These are phyloP conservation scores for Apiotrichum siamense DNA, from an alignment of 1,284 basidiomycete species.

Conservation along the genomic window DNA sequence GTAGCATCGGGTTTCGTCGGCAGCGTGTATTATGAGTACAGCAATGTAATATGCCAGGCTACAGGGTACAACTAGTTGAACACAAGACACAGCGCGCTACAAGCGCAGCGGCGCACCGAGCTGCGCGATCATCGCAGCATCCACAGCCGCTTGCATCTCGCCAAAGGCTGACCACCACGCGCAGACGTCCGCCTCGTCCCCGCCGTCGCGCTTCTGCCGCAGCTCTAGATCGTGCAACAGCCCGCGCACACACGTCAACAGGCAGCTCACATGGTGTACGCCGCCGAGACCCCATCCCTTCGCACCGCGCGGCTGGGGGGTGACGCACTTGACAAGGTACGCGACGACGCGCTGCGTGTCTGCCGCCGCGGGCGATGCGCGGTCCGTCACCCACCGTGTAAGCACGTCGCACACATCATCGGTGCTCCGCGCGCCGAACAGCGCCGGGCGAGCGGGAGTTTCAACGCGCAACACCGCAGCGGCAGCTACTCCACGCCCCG, in stretches of 20 bases:
- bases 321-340: slow-evolving; percentile 62
- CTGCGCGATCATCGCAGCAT: slow-evolving; percentile 55
- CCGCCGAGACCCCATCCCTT: slow-evolving; percentile 60
- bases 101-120: slow-evolving; percentile 57
- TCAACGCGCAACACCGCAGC: slow-evolving; percentile 43
- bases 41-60: too few relatives aligned
- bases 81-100: slow-evolving; percentile 5
- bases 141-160: slow-evolving; percentile 59
- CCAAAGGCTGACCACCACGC: slow-evolving; percentile 69
- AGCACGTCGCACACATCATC: slow-evolving; percentile 64
- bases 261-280: slow-evolving; percentile 59
- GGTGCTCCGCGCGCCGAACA: slow-evolving; percentile 59
- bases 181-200: slow-evolving; percentile 37
- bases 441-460: slow-evolving; percentile 47
- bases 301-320: too few relatives aligned
- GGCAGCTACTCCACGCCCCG: too few relatives aligned
- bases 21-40: too few relatives aligned
- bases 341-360: slow-evolving; percentile 66
- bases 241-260: slow-evolving; percentile 67
- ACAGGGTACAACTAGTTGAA: too few relatives aligned
- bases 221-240: slow-evolving; percentile 28
- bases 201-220: slow-evolving; percentile 28
- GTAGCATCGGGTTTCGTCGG: too few relatives aligned
- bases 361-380: slow-evolving; percentile 56
- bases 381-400: slow-evolving; percentile 62